A percentile compares a stretch with the other conserved stretches of the same genome.
Conservation (phyloP, 495 filamentous ascomycete species). For the Penicillium bovifimosum region DNA sequence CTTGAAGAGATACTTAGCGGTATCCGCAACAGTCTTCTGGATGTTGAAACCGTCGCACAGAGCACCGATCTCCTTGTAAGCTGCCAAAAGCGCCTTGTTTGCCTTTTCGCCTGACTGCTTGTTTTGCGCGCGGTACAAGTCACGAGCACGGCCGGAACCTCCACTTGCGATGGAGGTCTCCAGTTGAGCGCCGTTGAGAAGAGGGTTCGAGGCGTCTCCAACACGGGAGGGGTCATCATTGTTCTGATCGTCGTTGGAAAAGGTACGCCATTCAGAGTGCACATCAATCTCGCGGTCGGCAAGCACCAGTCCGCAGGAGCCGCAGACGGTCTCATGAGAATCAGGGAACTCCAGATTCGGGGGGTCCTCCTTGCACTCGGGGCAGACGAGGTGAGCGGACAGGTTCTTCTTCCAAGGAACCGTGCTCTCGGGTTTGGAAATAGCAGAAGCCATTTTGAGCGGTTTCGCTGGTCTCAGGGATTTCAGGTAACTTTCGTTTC, state of each 20-base stretch:
- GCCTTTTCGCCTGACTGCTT: constrained; percentile 81
- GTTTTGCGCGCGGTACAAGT: constrained; percentile 82
- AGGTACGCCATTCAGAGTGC: constrained; percentile 97
- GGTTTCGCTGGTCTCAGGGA: no score
- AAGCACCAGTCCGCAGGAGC: constrained; percentile 85
- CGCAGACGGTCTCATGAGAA: constrained; percentile 88
- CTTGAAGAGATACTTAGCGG: constrained; percentile 92
- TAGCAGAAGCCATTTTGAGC: constrained; percentile 37
- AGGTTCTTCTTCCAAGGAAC: constrained; percentile 67
- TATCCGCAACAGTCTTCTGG: constrained; percentile 71
- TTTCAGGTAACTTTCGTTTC: constrained; percentile 17
- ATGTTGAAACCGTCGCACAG: constrained; percentile 83
- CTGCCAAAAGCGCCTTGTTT: constrained; percentile 69
- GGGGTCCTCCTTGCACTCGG: constrained; percentile 83
- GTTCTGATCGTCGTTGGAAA: constrained; percentile 93
- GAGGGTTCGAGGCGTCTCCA: constrained; percentile 79
- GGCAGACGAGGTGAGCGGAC: constrained; percentile 75
- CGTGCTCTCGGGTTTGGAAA: constrained; percentile 21
- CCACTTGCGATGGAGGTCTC: constrained; percentile 83
- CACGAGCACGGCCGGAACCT: constrained; percentile 64
- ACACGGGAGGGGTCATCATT: constrained; percentile 97
- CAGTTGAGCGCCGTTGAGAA: constrained; percentile 88
- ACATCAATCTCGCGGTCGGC: constrained; percentile 88
- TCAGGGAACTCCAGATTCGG: constrained; percentile 94
- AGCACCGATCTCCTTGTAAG: constrained; percentile 84